Base-by-base conservation (phyloP, 2,329 filamentous ascomycete genomes). In the Bipolaris zeicola region DNA sequence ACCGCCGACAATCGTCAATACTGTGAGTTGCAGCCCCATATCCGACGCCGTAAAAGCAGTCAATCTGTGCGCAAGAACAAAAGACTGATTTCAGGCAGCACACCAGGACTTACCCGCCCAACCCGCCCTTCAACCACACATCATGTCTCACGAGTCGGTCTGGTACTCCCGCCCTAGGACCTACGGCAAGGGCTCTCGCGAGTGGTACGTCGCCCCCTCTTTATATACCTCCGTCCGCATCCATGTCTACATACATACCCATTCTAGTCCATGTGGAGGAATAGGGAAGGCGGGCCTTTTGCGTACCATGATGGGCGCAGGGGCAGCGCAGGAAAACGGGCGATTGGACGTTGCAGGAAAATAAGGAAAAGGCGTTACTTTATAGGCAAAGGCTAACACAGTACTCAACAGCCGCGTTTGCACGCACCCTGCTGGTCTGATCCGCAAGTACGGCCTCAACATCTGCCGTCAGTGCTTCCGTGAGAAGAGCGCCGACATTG, bases 371-470 rank as follows among this genome's bases (percentile, higher is more conserved):
- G 1, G 4, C 28, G 7, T 16, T 16, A 16, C 16, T 16, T 31
- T 31, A 31, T 31, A 31, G 28, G 28, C 28, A 31, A 13, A 31
- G 57, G 66, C 74, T 75, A 66, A 75, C 66, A 44, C 52, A 63
- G 62, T 55, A 62, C 57, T 60, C 48, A 69, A 69, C 76, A 91
- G 88, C 85, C 89, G 88, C 78, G 88, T 90, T 79, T 91, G 88
- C 91, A 92, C 92, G 79, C 94, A 99, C 90, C 89, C 87, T 79
- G 94, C 95, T 78, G 95, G 95, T 96, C 89, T 99, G 74, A 96
- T 99, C 88, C 93, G 95, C 86, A 99, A 99, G 86, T 99, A 99
- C 85, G 94, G 95, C 79, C 87, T 97, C 75, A 92, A 96, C 77
- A 87, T 88, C 81, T 88, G 86, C 84, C 84, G 86, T 83, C 83